Base-by-base conservation (phyloP, 164 flowering plant genomes). In the Macadamia tetraphylla region DNA sequence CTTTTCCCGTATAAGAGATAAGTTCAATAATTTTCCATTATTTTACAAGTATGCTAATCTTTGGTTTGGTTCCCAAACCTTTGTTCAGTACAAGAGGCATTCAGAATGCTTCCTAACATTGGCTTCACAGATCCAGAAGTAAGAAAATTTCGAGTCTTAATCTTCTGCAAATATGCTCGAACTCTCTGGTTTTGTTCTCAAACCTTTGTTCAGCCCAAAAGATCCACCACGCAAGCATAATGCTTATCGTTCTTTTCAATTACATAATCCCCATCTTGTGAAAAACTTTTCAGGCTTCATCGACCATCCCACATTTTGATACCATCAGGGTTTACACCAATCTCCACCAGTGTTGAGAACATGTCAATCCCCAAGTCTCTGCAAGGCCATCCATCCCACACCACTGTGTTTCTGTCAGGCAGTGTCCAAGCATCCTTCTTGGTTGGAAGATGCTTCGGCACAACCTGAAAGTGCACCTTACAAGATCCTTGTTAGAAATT, bases 171-270 rank as follows among this genome's bases (percentile, higher is more conserved):
- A 23, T 23, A 23, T 23, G 23, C 23, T 23, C 23, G 23, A 23
- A 23, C 23, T 23, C 23, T 23, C 23, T 23, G 23, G 23, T 23
- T 23, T 23, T 23, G 23, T 23, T 23, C 23, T 23, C 23, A 23
- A 23, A 23, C 23, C 23, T 23, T 23, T 0, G 78, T 77, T 57
- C 82, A 62, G 10, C 80, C 84, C 65, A 79, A 67, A 11, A 79
- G 75, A 71, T 77, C 84, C n/a, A 79, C 82, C 76, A 79, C 58
- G 64, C 82, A 77, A 53, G 84, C 82, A 32, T 80, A 83, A 40
- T 81, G 86, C 30, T 63, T 71, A 48, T 63, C 73, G 32, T 42
- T 63, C 71, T 67, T 75, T 55, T 71, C 69, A 18, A 77, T 72
- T 18, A 77, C 73, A 64, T 69, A 71, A 49, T 64, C 60, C 49